Evolutionary conservation across 371 early-diverging fungal genomes (phyloP), one percentile per base, ranked within the genome.

Genomic region (Circinella minor): DNA sequence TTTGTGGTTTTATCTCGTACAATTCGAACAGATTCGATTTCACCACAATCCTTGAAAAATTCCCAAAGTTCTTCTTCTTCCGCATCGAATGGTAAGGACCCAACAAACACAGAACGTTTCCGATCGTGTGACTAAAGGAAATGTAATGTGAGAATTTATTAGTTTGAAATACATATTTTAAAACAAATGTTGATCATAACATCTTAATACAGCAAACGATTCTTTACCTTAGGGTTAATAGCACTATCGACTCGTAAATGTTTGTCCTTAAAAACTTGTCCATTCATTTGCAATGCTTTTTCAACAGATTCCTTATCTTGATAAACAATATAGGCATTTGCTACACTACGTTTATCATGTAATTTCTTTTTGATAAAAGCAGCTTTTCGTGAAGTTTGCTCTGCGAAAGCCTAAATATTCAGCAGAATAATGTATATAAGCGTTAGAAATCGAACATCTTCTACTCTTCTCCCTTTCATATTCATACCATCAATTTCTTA

Each of bases 251-350:
- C 96, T 55, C 98, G 93, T 55, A 97, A 74, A 78, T 97, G 98
- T 67, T 92, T 91, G 20, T 90, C 93, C 78, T 91, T 81, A 74
- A 96, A 95, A 4, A 93, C 68, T n/a, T 86, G 79, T 18, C 94
- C 95, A 70, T 96, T 95, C 70, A 93, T 75, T 48, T 77, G 78
- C 18, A 90, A 71, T 0, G 94, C 94, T 66, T 89, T 88, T 3
- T 81, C 79, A 0, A 88, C 93, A 1, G 90, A 79, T 36, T 85
- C 91, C 70, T 81, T 81, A 15, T 78, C 78, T 55, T 79, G 79
- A 74, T 83, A 96, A 36, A 97, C 96, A 61, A 97, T 86, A 70
- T 97, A 98, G 9, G 95, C 96, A 69, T 97, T 96, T 68, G 95
- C 77, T 5, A 90, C 85, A 68, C 94, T 90, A 54, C 97, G 91